phyloP scores from a whole-genome alignment of 192 early-diverging fungal genomes.

The Diversispora eburnea region DNA sequence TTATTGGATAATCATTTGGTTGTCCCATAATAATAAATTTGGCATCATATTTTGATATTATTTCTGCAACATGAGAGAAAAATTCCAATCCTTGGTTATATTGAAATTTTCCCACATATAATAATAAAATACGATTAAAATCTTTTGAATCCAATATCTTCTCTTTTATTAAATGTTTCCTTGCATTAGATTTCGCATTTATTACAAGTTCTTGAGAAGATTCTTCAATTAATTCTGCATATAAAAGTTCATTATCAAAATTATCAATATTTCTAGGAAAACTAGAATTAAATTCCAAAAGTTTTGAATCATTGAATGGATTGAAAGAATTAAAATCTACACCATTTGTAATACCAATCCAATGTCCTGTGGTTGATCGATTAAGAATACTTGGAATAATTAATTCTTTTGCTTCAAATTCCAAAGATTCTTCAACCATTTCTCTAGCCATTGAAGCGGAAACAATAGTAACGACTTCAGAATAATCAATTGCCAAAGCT shows the following conservation, averaged over 20 bases:
- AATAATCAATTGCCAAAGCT: constrained; percentile 47
- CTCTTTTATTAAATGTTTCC: constrained; percentile 42
- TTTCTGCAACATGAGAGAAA: constrained; percentile 36
- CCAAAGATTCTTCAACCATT: constrained; percentile 50
- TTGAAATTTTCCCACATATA: constrained; percentile 56
- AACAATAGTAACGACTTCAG: constrained; percentile 52
- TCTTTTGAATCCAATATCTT: constrained; percentile 39
- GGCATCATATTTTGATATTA: constrained; percentile 39
- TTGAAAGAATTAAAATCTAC: constrained; percentile 48
- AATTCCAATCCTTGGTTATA: constrained; percentile 55
- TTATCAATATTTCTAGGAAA: constrained; percentile 38
- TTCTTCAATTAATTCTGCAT: neutral
- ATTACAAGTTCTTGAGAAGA: constrained; percentile 12
- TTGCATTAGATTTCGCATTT: constrained; percentile 46
- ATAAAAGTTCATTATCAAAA: neutral
- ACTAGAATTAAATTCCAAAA: constrained; percentile 33
- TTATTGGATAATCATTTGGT: constrained; percentile 47
- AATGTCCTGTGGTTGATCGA: constrained; percentile 41
- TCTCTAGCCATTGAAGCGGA: constrained; percentile 52
- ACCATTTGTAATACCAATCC: constrained; percentile 54
- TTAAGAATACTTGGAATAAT: constrained; percentile 47
- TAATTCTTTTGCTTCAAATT: constrained; percentile 55
- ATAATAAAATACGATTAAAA: constrained; percentile 38
- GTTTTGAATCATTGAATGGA: constrained; percentile 42
- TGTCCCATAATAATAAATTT: constrained; percentile 56